phyloP scores from a whole-genome alignment of 2,329 filamentous ascomycete genomes.

The Diaporthe eres region DNA sequence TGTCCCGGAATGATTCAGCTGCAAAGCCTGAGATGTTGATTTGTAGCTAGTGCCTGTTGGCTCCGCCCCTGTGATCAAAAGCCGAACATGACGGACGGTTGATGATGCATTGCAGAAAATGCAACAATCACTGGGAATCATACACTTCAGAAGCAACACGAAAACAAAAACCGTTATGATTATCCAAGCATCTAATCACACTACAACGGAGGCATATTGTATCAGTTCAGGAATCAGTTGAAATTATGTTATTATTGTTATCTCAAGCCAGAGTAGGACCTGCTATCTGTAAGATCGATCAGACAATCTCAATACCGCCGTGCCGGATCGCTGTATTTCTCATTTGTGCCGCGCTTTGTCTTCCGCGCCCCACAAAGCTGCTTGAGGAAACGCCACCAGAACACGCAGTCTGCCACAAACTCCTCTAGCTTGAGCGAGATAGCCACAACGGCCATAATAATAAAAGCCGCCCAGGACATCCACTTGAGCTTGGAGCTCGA shows the following conservation, averaged over 20 bases:
- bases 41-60: too few relatives aligned
- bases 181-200: too few relatives aligned
- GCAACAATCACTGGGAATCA: too few relatives aligned
- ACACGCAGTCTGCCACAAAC: constrained; percentile 30
- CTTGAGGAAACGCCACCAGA: constrained; percentile 31
- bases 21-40: too few relatives aligned
- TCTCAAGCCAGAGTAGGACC: constrained; percentile 10
- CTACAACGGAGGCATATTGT: too few relatives aligned
- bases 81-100: too few relatives aligned
- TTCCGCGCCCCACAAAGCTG: background rate
- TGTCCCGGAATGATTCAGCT: too few relatives aligned
- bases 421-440: constrained; percentile 37
- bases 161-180: too few relatives aligned
- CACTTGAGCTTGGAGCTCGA: constrained; percentile 41
- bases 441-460: constrained; percentile 32
- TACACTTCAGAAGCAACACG: too few relatives aligned
- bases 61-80: too few relatives aligned
- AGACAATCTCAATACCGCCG: background rate
- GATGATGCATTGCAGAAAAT: too few relatives aligned
- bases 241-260: background rate
- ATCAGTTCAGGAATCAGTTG: too few relatives aligned
- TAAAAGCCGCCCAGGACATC: constrained; percentile 40
- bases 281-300: background rate
- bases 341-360: constrained; percentile 10
- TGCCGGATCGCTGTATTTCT: background rate